Conservation (phyloP, 345 rosid genomes). For the Alliaria petiolata region DNA sequence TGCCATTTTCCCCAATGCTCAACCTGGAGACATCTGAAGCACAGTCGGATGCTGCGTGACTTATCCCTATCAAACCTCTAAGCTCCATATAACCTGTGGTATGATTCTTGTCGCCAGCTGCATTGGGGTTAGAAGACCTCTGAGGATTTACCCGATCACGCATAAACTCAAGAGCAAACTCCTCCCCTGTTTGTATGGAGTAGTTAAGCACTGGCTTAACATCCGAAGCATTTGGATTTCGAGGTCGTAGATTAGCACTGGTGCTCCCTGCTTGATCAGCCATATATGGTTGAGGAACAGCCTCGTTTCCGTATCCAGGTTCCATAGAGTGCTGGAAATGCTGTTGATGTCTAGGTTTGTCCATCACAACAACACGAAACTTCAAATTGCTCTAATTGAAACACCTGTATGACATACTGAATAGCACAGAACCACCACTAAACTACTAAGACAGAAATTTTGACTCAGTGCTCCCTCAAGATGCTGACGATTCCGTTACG, state of each 20-base stretch:
- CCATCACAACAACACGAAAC: slow-evolving; percentile 33
- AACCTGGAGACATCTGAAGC: slow-evolving; percentile 59
- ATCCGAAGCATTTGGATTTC: slow-evolving; percentile 42
- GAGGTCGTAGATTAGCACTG: slow-evolving; percentile 37
- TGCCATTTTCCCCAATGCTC: slow-evolving; percentile 39
- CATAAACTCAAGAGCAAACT: slow-evolving; percentile 87
- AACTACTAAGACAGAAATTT: neutral
- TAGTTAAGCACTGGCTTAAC: slow-evolving; percentile 65
- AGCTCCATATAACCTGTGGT: slow-evolving; percentile 62
- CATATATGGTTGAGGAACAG: slow-evolving; percentile 42
- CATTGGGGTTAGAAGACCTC: slow-evolving; percentile 41
- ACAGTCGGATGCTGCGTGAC: slow-evolving; percentile 59
- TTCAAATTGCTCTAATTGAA: neutral
- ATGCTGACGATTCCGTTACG: too few species aligned
- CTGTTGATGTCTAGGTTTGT: slow-evolving; percentile 39
- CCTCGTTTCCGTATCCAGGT: slow-evolving; percentile 49
- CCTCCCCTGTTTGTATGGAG: slow-evolving; percentile 92
- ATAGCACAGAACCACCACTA: neutral
- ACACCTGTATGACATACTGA: neutral
- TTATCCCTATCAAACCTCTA: slow-evolving; percentile 55
- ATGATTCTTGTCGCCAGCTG: slow-evolving; percentile 42
- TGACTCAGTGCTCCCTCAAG: slow-evolving; percentile 1
- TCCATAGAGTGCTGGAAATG: slow-evolving; percentile 41
- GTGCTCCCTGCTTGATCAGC: slow-evolving; percentile 41
- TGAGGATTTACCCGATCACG: slow-evolving; percentile 63